Evolutionary conservation across 371 early-diverging fungal genomes (phyloP).

Genomic region (Cokeromyces recurvatus): DNA sequence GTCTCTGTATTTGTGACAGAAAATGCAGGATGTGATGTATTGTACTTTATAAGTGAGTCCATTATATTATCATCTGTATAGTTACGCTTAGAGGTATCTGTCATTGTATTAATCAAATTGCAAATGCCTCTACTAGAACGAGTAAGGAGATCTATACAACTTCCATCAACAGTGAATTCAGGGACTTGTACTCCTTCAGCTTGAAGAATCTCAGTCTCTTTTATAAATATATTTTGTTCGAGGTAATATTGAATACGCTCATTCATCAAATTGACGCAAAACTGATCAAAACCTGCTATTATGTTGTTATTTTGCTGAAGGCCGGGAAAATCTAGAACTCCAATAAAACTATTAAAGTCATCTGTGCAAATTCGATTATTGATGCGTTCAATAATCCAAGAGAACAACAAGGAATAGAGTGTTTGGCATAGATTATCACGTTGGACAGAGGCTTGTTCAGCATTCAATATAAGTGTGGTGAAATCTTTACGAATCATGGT

Average conservation of each 20-base stretch:
- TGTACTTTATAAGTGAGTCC: slow-evolving; percentile 42
- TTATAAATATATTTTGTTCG: slow-evolving; percentile 54
- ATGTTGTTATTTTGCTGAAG: slow-evolving; percentile 16
- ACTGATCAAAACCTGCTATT: slow-evolving; percentile 62
- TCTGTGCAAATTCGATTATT: slow-evolving; percentile 73
- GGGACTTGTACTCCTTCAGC: slow-evolving; percentile 55
- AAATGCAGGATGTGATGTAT: slow-evolving; percentile 41
- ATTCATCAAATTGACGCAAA: slow-evolving; percentile 76
- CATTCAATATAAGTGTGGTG: slow-evolving; percentile 82
- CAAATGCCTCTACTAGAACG: slow-evolving; percentile 54
- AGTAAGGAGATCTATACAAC: slow-evolving; percentile 37
- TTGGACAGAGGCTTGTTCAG: slow-evolving; percentile 67
- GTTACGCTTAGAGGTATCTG: slow-evolving; percentile 31
- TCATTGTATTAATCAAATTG: slow-evolving; percentile 50
- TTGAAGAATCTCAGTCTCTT: slow-evolving; percentile 36
- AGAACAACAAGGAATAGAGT: slow-evolving; percentile 79
- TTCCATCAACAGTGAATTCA: slow-evolving; percentile 3
- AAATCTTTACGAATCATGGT: slow-evolving; percentile 74
- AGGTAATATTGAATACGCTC: slow-evolving; percentile 75
- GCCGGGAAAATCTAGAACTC: slow-evolving; percentile 68
- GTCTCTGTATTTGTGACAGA: slow-evolving; percentile 36
- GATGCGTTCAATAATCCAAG: slow-evolving; percentile 87
- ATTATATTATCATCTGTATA: slow-evolving; percentile 37
- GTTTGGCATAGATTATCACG: slow-evolving; percentile 76
- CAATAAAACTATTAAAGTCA: slow-evolving; percentile 65